phyloP scores from a whole-genome alignment of 306 rosid species.

The Arachis stenosperma region DNA sequence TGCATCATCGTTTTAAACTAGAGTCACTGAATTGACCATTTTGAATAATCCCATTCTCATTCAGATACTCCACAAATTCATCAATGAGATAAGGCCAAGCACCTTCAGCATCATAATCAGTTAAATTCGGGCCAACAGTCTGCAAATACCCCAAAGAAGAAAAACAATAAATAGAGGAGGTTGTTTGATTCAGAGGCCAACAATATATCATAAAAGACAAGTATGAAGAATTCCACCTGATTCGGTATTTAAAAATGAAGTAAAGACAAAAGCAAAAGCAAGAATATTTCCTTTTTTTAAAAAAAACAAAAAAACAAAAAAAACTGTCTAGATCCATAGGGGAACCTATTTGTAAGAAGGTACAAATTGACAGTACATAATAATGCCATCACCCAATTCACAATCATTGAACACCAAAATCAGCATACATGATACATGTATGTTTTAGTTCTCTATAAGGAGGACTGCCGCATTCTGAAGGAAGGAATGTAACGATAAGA shows the following conservation, averaged over 20 bases:
- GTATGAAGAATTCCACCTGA: background rate
- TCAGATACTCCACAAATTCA: conserved; percentile 90
- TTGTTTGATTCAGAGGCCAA: background rate
- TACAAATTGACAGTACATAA: background rate
- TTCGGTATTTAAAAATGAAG: background rate
- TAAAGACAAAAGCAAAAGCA: background rate
- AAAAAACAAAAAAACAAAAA: too few species aligned
- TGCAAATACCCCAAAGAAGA: conserved; percentile 33
- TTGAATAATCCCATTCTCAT: conserved; percentile 71
- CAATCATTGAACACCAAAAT: background rate
- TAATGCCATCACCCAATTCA: background rate
- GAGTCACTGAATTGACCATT: conserved; percentile 48
- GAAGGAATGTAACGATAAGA: background rate
- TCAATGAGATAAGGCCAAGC: conserved; percentile 99
- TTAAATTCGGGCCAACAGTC: conserved; percentile 69
- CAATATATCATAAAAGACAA: background rate
- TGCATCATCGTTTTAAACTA: conserved; percentile 47
- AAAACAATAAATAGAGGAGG: too few species aligned
- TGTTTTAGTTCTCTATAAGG: background rate
- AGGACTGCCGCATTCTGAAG: background rate
- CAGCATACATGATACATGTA: background rate
- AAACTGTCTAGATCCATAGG: background rate
- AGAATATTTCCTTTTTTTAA: too few species aligned
- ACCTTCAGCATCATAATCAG: conserved; percentile 93
- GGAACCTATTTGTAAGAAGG: background rate